These are phyloP conservation scores for Colletotrichum kahawae DNA, from an alignment of 2,329 filamentous ascomycete genomes.

Conservation along the genomic window DNA sequence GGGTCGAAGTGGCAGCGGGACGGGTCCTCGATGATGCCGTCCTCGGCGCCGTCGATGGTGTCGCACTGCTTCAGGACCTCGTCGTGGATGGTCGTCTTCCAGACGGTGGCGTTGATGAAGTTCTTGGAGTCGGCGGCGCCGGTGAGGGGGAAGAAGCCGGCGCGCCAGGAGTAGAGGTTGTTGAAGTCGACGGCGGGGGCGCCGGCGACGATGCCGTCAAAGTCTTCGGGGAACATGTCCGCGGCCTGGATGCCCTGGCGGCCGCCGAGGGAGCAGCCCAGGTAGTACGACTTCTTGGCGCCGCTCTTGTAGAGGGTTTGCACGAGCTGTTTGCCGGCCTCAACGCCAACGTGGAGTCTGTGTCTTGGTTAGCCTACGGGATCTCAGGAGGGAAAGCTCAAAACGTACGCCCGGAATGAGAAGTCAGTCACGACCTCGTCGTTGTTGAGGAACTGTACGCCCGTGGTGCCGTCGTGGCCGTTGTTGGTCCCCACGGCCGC, in stretches of 20 bases:
- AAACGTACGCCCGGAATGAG: slow-evolving; percentile 33
- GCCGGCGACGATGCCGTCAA: slow-evolving; percentile 61
- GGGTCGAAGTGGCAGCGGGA: slow-evolving; percentile 40
- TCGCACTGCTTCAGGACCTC: slow-evolving; percentile 54
- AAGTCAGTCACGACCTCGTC: slow-evolving; percentile 41
- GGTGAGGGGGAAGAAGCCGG: slow-evolving; percentile 42
- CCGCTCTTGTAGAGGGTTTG: slow-evolving; percentile 48
- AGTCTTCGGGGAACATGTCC: slow-evolving; percentile 45
- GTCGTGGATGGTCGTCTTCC: slow-evolving; percentile 25
- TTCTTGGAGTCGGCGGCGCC: slow-evolving; percentile 35
- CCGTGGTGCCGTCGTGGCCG: slow-evolving; percentile 51
- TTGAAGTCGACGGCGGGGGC: slow-evolving; percentile 42
- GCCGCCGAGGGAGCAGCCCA: slow-evolving; percentile 59
- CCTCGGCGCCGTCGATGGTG: slow-evolving; percentile 48
- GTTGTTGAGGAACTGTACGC: slow-evolving; percentile 35
- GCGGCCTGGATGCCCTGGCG: slow-evolving; percentile 56
- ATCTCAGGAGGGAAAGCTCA: not conserved
- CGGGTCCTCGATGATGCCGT: slow-evolving; percentile 51
- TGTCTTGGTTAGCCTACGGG: not conserved
- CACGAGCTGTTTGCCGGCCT: slow-evolving; percentile 51
- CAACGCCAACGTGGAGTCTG: slow-evolving; percentile 50
- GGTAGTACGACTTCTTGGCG: slow-evolving; percentile 50
- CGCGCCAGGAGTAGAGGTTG: slow-evolving; percentile 39
- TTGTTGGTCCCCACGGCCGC: slow-evolving; percentile 55
- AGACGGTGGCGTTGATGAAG: slow-evolving; percentile 26